A percentile compares a stretch with the other conserved stretches of the same genome.
These are phyloP conservation scores for Ceratocystis ficicola DNA, from an alignment of 2,329 filamentous ascomycete genomes.

Conservation along the genomic window DNA sequence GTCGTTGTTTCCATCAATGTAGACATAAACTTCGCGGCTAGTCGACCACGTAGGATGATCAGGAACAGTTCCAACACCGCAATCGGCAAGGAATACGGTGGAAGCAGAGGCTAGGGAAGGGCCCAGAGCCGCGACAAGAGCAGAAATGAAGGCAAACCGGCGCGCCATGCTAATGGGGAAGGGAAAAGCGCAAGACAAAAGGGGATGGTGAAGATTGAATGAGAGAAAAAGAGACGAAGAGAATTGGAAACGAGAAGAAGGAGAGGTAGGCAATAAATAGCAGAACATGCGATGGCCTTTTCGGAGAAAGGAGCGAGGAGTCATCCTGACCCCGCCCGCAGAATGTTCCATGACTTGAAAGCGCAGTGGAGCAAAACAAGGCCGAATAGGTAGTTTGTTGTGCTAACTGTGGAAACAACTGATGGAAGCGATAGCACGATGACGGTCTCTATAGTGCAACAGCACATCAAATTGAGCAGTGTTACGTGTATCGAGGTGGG, in stretches of 20 bases:
- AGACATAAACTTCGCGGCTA: conserved; percentile 12
- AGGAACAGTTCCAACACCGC: conserved; percentile 12
- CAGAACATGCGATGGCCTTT: neutral
- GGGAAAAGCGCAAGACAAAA: neutral
- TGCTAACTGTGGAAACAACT: neutral
- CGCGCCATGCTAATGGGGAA: neutral
- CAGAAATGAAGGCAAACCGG: neutral
- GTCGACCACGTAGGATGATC: conserved; percentile 10
- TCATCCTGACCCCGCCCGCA: neutral
- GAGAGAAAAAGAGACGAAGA: neutral
- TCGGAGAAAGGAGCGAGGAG: too few relatives aligned
- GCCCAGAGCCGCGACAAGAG: conserved; percentile 2
- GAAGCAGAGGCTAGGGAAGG: neutral
- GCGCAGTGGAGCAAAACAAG: neutral
- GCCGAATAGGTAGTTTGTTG: neutral
- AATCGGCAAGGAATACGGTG: conserved; percentile 15
- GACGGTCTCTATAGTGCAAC: neutral
- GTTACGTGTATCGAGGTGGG: neutral
- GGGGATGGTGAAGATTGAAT: neutral
- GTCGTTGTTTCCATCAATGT: conserved; percentile 6
- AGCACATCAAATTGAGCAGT: neutral
- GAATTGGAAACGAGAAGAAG: neutral
- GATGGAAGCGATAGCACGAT: neutral
- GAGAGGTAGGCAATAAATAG: neutral
- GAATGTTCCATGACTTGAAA: neutral